Evolutionary conservation across 2,329 filamentous ascomycete genomes (phyloP), one percentile per base, ranked within the genome.

Genomic region (Phialophora chinensis): DNA sequence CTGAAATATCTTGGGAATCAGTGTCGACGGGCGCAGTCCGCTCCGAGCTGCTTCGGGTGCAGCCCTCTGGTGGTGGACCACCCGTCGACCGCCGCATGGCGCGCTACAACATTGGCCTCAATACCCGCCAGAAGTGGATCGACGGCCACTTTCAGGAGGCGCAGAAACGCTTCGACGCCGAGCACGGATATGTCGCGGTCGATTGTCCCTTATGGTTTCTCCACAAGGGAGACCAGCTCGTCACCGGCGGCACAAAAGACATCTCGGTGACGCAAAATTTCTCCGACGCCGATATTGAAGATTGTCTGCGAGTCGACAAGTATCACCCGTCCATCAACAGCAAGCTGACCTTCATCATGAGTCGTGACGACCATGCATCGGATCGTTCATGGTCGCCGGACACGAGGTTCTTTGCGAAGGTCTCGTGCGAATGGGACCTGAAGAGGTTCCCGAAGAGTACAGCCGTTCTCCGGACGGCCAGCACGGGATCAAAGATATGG

Each of bases 371-470:
- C 42, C 8, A 47, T 6, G 42, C 42, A 2, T 47, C 42, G 42
- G 42, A 47, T 20, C n/a, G 4, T 20, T 47, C 42, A 5, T 47
- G 42, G 42, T 47, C 42, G 42, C 42, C 42, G 42, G 42, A 47
- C 2, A 47, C 42, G 1, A 47, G 17, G 10, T 47, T 47, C 42
- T 47, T 47, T 8, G 42, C 42, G 1, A 47, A 47, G 42, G 42
- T 47, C 42, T 47, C 42, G 42, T 47, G 42, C 42, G 42, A 47
- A 47, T 47, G 42, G 42, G 42, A 47, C n/a, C n/a, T 47, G 42
- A 47, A 47, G 42, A 47, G 42, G n/a, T 47, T 47, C n/a, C 42
- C 42, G 42, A 47, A 47, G n/a, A 17, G n/a, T 47, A n/a, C 42
- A 47, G 42, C 42, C 6, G 42, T 47, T 7, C n/a, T 20, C 14